Base-by-base conservation (phyloP, 768 basidiomycete species). In the Pulveroboletus ravenelii region DNA sequence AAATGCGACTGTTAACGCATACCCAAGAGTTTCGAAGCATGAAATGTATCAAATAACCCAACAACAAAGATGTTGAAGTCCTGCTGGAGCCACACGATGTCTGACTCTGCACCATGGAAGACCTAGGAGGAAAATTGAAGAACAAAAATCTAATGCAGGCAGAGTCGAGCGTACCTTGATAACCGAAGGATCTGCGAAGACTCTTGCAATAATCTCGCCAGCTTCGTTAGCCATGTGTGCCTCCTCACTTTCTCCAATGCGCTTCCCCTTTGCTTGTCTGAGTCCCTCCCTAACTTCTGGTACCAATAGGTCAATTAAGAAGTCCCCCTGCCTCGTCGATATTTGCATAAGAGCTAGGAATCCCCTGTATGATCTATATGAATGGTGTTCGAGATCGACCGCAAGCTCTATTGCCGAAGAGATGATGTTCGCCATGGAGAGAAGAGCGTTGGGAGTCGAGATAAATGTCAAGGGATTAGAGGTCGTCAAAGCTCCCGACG, bases 31-130 rank as follows among this genome's bases (percentile, higher is more conserved):
- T 87, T 89, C 0, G 94, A 93, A 1, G 94, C 95, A 58, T 98
- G 93, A 66, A 82, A 97, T 0, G 96, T 98, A 63, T 99, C 95
- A 64, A 99, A 98, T n/a, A 98, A 70, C 50, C 92, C 90, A 53
- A 99, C 93, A 46, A 98, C 75, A 68, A 92, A 98, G 8, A 98
- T 63, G 51, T 89, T 89, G 64, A 98, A 94, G 64, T 98, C 87
- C 67, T 93, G 89, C 65, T 99, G 95, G 15, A 98, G 78, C 96
- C 96, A 98, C 6, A 93, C 72, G 38, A 98, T 85, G 64, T 99
- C 96, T 52, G 85, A 89, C 34, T 93, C 88, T 1, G 95, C 91
- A 25, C 96, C 95, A 68, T 98, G 96, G 54, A 99, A 84, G 7
- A 95, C 87, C 91, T 93, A 52, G 1, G 23, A 10, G 25, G 6